A percentile compares a stretch with the other conserved stretches of the same genome.
phyloP scores from a whole-genome alignment of 192 early-diverging fungal genomes.

The Coemansia sp. region DNA sequence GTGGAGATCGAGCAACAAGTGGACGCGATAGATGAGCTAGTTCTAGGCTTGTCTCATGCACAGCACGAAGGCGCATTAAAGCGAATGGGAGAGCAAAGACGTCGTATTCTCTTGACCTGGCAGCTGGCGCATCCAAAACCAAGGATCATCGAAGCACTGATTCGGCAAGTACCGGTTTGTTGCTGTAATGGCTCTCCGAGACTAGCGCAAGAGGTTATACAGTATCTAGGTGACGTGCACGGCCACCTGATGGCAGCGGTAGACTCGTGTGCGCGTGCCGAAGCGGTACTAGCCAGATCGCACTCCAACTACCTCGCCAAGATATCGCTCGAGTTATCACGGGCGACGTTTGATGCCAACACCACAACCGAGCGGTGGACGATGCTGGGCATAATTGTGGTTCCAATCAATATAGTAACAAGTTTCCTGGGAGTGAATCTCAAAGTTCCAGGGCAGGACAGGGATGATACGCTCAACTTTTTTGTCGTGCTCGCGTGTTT shows the following conservation, averaged over 20 bases:
- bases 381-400: constrained; percentile 53
- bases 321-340: constrained; percentile 72
- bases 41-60: constrained; percentile 85
- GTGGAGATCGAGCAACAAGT: constrained; percentile 89
- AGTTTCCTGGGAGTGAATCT: constrained; percentile 75
- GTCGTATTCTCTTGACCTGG: constrained; percentile 69
- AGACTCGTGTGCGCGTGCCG: constrained; percentile 49
- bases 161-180: constrained; percentile 13
- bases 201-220: constrained; percentile 41
- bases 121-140: constrained; percentile 69
- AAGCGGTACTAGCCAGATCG: constrained; percentile 68
- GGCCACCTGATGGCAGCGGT: constrained; percentile 40
- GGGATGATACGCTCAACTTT: constrained; percentile 58
- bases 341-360: constrained; percentile 46
- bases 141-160: constrained; percentile 68
- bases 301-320: constrained; percentile 78
- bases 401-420: constrained; percentile 55
- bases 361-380: constrained; percentile 53
- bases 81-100: constrained; percentile 74
- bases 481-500: constrained; percentile 53
- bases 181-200: background rate
- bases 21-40: constrained; percentile 92
- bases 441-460: constrained; percentile 68
- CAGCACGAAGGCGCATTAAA: constrained; percentile 78
- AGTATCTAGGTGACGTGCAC: constrained; percentile 56